Percentiles rank a stretch among this genome's conserved stretches.
Evolutionary conservation across 495 filamentous ascomycete genomes (phyloP).

Genomic region (Aspergillus sclerotioniger): DNA sequence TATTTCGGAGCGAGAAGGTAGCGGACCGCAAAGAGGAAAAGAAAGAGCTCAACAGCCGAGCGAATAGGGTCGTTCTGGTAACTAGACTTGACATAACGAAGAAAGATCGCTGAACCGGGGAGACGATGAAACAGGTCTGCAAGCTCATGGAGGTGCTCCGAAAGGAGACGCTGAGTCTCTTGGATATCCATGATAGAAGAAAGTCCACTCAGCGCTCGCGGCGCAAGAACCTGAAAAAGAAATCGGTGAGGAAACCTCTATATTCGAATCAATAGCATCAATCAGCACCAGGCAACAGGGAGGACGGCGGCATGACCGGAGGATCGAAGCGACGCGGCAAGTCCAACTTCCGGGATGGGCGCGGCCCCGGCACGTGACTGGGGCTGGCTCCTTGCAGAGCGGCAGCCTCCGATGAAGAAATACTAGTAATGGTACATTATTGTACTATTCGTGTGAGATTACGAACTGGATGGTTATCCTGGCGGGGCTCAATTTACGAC

Average conservation of each 20-base stretch:
- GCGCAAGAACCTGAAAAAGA: constrained; percentile 9
- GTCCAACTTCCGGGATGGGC: constrained; percentile 7
- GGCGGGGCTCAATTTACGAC: too few species aligned
- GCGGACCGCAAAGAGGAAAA: constrained; percentile 92
- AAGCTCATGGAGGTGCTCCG: constrained; percentile 62
- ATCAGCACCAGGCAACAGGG: background rate
- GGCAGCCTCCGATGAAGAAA: background rate
- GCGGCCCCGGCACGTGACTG: constrained; percentile 13
- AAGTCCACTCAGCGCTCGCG: constrained; percentile 17
- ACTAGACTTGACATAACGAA: constrained; percentile 92
- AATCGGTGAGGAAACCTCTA: background rate
- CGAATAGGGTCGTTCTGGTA: constrained; percentile 97
- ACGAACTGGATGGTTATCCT: background rate
- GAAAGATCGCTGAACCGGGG: constrained; percentile 88
- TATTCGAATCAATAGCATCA: background rate
- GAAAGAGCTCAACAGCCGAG: constrained; percentile 87
- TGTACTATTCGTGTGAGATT: too few species aligned
- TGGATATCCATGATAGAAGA: constrained; percentile 69
- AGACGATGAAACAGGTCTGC: constrained; percentile 77
- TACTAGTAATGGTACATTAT: too few species aligned
- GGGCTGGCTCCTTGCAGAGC: background rate
- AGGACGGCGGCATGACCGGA: background rate
- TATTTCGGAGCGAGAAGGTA: constrained; percentile 91
- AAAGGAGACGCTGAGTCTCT: constrained; percentile 70
- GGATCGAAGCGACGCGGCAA: constrained; percentile 3